Percentiles rank a stretch among this genome's conserved stretches.
Conservation (phyloP, 2,329 filamentous ascomycete genomes). For the Seiridium unicorne region DNA sequence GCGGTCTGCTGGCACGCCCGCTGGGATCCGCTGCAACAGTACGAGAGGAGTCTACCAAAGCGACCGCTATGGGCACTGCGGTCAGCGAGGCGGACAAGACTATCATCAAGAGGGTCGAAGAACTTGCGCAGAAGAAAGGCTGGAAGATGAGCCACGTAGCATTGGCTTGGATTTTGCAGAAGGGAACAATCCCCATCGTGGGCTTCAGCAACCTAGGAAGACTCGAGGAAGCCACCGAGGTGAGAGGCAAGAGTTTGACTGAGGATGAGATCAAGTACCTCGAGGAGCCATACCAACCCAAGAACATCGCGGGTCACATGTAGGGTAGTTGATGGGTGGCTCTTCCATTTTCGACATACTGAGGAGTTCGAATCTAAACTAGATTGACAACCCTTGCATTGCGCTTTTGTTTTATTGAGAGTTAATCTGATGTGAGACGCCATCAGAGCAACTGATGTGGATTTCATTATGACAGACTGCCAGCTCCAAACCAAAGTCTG, state of each 20-base stretch:
- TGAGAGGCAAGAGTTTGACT: conserved; percentile 35
- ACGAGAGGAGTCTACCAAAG: not conserved
- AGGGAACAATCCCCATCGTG: conserved; percentile 47
- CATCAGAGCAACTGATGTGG: too few species aligned
- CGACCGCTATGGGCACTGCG: not conserved
- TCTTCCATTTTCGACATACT: too few species aligned
- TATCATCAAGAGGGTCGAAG: conserved; percentile 50
- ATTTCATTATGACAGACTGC: too few species aligned
- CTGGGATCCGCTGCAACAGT: not conserved
- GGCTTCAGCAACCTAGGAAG: conserved; percentile 49
- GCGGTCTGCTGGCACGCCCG: conserved; percentile 15
- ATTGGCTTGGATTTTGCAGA: conserved; percentile 50
- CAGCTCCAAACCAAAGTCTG: too few species aligned
- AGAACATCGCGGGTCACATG: not conserved
- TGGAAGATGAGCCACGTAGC: conserved; percentile 58
- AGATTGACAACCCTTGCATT: too few species aligned
- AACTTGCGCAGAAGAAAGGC: conserved; percentile 43
- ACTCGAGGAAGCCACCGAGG: conserved; percentile 52
- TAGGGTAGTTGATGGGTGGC: not conserved
- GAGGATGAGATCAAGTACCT: conserved; percentile 42
- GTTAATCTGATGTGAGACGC: too few species aligned
- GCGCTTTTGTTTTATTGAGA: too few species aligned
- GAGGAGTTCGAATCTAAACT: too few species aligned
- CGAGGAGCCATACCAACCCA: conserved; percentile 3
- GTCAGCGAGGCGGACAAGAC: not conserved